Conservation (phyloP, 129 eudicot species). For the Flaveria brownii region DNA sequence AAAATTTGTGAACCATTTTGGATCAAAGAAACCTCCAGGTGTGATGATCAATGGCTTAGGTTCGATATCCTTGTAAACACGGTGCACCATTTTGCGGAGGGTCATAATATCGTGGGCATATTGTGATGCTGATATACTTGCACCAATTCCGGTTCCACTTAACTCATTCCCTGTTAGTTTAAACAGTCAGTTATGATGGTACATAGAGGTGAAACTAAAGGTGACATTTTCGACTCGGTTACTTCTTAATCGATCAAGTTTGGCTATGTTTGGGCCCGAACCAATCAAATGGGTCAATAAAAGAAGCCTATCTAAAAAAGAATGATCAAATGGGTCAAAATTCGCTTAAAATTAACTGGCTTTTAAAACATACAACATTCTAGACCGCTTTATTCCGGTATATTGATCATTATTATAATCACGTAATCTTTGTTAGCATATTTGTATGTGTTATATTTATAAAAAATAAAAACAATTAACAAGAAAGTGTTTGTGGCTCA, state of each 20-base stretch:
- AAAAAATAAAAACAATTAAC: no score
- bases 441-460: no score
- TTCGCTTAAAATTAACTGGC: neutral
- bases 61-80: slow-evolving; percentile 47
- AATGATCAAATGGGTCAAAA: neutral
- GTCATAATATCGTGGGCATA: slow-evolving; percentile 52
- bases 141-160: slow-evolving; percentile 77
- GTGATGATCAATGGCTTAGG: slow-evolving; percentile 61
- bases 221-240: neutral
- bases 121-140: slow-evolving; percentile 55
- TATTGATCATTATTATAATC: no score
- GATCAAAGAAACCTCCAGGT: slow-evolving; percentile 78
- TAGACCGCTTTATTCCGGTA: no score
- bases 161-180: slow-evolving; percentile 67
- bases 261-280: neutral
- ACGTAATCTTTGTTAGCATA: no score
- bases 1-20: slow-evolving; percentile 55
- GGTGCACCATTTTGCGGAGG: slow-evolving; percentile 44
- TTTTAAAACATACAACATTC: neutral
- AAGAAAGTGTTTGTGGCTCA: neutral
- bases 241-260: neutral
- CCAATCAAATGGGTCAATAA: neutral
- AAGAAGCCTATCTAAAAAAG: neutral
- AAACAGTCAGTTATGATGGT: neutral
- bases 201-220: neutral